A percentile compares a stretch with the other conserved stretches of the same genome.
Conservation (phyloP, 495 filamentous ascomycete species). For the Cetradonia linearis region DNA sequence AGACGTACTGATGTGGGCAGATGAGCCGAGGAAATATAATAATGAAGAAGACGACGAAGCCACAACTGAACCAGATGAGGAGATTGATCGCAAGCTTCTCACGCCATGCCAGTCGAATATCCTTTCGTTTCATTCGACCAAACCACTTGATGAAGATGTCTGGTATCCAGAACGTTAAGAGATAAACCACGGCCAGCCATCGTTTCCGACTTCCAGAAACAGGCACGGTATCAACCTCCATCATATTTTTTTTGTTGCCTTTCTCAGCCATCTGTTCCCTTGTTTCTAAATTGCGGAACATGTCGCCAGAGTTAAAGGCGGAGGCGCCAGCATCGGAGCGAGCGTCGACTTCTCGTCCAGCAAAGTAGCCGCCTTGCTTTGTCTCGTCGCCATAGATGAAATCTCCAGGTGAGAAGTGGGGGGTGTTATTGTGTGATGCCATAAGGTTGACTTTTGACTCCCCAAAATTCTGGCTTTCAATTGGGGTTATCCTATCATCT, state of each 20-base stretch:
- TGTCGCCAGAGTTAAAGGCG: conserved; percentile 81
- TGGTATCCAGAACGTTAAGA: conserved; percentile 78
- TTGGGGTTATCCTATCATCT: conserved; percentile 37
- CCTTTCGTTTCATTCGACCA: conserved; percentile 83
- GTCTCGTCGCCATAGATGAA: conserved; percentile 62
- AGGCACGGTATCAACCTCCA: conserved; percentile 74
- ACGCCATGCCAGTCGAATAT: conserved; percentile 88
- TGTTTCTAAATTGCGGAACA: conserved; percentile 96
- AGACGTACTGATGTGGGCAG: conserved; percentile 86
- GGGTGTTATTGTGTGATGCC: conserved; percentile 45
- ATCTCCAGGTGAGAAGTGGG: conserved; percentile 44
- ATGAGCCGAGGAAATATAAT: conserved; percentile 79
- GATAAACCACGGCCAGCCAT: conserved; percentile 81
- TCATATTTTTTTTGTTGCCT: conserved; percentile 79
- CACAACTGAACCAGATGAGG: conserved; percentile 87
- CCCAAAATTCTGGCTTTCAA: conserved; percentile 41
- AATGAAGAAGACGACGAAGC: conserved; percentile 73
- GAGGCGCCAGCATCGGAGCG: conserved; percentile 85
- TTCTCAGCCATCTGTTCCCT: conserved; percentile 91
- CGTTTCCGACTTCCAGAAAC: conserved; percentile 77
- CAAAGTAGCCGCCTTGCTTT: conserved; percentile 67
- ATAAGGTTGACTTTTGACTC: conserved; percentile 66
- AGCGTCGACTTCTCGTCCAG: conserved; percentile 69
- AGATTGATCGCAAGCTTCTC: conserved; percentile 98
- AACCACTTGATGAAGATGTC: conserved; percentile 70